Evolutionary conservation across 257 asterid genomes (phyloP), one percentile per base, ranked within the genome.

Genomic region (Gardenia jasminoides): DNA sequence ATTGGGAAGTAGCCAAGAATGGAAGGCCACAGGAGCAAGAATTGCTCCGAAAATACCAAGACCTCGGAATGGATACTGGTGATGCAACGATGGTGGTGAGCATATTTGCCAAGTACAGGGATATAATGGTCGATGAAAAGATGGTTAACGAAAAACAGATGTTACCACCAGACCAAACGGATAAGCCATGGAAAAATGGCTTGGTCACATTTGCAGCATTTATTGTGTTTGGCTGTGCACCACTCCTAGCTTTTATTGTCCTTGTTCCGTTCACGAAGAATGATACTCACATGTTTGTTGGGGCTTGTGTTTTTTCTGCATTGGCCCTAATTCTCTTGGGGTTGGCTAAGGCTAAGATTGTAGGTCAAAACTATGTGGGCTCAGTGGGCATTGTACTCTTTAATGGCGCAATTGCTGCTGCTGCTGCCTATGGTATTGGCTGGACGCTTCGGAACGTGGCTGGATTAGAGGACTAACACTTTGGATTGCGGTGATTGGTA

Each of bases 171-270:
- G 91, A 84, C 48, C 54, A 88, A 19, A 43, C 86, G 10, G 86
- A 84, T n/a, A 85, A 88, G 86, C 92, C 95, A 4, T 89, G 93
- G 95, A 90, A 92, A 85, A 89, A 86, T 28, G 95, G 92, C 0
- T 69, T 88, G 3, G 86, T 90, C 7, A 90, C 97, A 0, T 87
- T 90, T 20, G 75, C 66, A 0, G 93, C 97, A 0, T 92, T 92
- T 83, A 28, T 88, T 0, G 76, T 76, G 4, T 92, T 90, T 22
- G 97, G 95, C 0, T 84, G 88, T 62, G 90, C 90, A 15, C 97
- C 92, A 0, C 82, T 89, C 19, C 78, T 90, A 33, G 86, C 92
- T 3, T 92, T 86, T 88, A 89, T 90, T 47, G 56, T 92, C 81
- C 88, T 92, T 69, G 83, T 89, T 54, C 97, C 97, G 0, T 92